A percentile compares a stretch with the other conserved stretches of the same genome.
Conservation (phyloP, 2,329 filamentous ascomycete species). For the Penicillium sp. region DNA sequence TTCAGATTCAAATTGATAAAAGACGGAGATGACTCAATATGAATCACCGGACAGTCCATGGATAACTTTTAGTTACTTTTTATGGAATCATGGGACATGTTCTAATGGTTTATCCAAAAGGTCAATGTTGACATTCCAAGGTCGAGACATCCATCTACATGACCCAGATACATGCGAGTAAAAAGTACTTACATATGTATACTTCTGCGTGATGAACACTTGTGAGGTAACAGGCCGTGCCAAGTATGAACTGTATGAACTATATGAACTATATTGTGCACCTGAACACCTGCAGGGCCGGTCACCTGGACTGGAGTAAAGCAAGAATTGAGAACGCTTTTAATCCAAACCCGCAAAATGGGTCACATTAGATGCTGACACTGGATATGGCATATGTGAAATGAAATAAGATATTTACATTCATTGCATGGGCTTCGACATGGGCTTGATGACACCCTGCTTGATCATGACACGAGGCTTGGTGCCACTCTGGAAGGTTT, state of each 20-base stretch:
- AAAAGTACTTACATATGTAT: background rate
- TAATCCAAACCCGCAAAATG: constrained; percentile 2
- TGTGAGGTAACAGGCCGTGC: background rate
- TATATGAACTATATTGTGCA: background rate
- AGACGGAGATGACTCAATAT: background rate
- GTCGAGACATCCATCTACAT: background rate
- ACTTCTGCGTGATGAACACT: background rate
- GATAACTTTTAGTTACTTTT: background rate
- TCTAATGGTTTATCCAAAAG: background rate
- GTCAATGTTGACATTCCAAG: constrained; percentile 12
- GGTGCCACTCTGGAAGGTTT: constrained; percentile 82
- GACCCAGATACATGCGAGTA: background rate
- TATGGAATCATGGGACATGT: background rate
- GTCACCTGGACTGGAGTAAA: background rate
- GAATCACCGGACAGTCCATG: constrained; percentile 2
- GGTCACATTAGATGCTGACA: background rate
- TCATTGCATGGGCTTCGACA: constrained; percentile 70
- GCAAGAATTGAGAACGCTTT: background rate
- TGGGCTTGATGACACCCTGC: constrained; percentile 82
- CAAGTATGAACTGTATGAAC: background rate
- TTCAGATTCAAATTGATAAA: background rate
- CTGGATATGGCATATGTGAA: constrained; percentile 1
- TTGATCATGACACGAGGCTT: constrained; percentile 89
- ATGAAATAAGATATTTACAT: constrained; percentile 7
- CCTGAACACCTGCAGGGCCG: background rate